Base-by-base conservation (phyloP, 1,284 basidiomycete species). In the Ustilago esculenta region DNA sequence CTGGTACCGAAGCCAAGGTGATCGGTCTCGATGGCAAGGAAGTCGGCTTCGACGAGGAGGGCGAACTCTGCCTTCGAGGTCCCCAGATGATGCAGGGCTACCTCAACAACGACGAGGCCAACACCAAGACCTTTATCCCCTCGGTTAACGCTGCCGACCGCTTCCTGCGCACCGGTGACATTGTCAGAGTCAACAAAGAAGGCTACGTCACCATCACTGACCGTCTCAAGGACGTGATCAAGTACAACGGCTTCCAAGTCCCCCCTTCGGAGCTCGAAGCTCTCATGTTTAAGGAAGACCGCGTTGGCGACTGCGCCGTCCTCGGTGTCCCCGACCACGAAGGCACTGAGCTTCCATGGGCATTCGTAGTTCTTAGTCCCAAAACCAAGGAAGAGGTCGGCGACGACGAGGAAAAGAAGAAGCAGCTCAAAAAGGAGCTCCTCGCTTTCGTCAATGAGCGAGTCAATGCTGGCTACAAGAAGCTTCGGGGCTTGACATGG, bases 81-180 rank as follows among this genome's bases (percentile, higher is more conserved):
- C 80, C 80, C 0, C 79, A 81, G 42, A 76, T 80, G 69, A 81
- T 81, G 80, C 42, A 66, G 25, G 80, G 80, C 37, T 81, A 81
- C 45, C 61, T 81, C 12, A 54, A 65, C 57, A 79, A 81, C 57
- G 73, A 77, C 34, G 69, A 72, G 33, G 79, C 77, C 34, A 80
- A 81, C 50, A 23, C 32, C 21, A 44, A 57, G 18, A 60, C 77
- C 1, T 81, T 81, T 46, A 39, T 51, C 18, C 55, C 59, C 15
- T 56, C 51, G 14, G 24, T 44, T 10, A 53, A 68, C 2, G 63
- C 54, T 6, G 42, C 52, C 11, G 65, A 59, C 10, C 46, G 61
- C 17, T 81, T 74, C 63, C 52, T 81, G 20, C 50, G 66, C 14
- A 78, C 77, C 1, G 80, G 80, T 30, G 80, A 81, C 40, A 66